phyloP scores from a whole-genome alignment of 129 eudicot genomes.

The Tanacetum coccineum region DNA sequence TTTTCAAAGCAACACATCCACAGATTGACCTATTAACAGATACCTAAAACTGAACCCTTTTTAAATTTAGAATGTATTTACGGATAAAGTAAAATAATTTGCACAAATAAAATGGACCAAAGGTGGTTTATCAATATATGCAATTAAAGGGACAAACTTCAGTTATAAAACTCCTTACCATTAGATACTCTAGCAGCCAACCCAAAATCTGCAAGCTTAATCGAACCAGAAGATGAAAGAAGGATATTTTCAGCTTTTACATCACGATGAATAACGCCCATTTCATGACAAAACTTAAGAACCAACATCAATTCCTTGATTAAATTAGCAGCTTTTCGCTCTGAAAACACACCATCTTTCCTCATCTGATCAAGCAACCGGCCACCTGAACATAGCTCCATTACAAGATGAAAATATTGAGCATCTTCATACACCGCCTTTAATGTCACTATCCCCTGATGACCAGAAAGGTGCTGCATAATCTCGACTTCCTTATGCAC shows the following conservation, averaged over 20 bases:
- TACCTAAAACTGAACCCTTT: no score
- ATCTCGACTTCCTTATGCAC: constrained; percentile 61
- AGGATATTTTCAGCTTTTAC: constrained; percentile 55
- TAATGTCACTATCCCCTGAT: constrained; percentile 49
- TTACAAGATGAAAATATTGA: constrained; percentile 42
- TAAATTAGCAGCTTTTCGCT: constrained; percentile 42
- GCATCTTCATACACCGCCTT: constrained; percentile 53
- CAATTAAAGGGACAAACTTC: neutral
- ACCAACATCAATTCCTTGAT: constrained; percentile 57
- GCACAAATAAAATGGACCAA: no score
- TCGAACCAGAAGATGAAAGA: constrained; percentile 39
- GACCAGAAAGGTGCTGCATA: constrained; percentile 63
- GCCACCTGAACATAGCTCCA: constrained; percentile 58
- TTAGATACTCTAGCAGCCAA: constrained; percentile 56
- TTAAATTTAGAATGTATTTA: no score
- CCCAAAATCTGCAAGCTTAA: constrained; percentile 67
- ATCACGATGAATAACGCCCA: constrained; percentile 65
- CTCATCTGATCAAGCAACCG: constrained; percentile 51
- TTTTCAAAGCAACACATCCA: no score
- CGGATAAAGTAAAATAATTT: no score
- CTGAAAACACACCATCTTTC: constrained; percentile 41
- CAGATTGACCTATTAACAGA: no score
- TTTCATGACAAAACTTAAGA: constrained; percentile 58
- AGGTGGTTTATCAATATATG: no score
- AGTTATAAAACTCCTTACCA: constrained; percentile 21